Conservation (phyloP, 2,329 filamentous ascomycete species). For the Claviceps purpurea region DNA sequence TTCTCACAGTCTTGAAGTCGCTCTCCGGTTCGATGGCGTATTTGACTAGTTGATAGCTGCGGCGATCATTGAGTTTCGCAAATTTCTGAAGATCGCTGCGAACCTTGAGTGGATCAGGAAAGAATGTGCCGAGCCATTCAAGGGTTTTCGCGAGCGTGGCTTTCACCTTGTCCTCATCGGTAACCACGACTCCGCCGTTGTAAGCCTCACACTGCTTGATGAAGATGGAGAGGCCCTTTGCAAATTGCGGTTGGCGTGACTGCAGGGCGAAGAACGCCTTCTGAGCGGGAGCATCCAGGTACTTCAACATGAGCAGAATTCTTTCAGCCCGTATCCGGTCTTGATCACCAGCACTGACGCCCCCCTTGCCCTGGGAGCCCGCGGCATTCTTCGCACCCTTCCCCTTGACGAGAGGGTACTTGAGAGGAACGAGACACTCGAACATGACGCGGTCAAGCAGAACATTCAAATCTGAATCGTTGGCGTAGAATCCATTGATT, state of each 20-base stretch:
- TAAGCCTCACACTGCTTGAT: conserved; percentile 76
- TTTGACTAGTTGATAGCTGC: conserved; percentile 77
- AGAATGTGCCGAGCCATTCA: conserved; percentile 56
- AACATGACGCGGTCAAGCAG: conserved; percentile 75
- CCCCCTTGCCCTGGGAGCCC: conserved; percentile 31
- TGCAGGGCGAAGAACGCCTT: conserved; percentile 83
- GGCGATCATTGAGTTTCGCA: conserved; percentile 78
- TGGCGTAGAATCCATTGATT: conserved; percentile 78
- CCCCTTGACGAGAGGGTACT: conserved; percentile 56
- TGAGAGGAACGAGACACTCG: conserved; percentile 80
- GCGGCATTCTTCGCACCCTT: conserved; percentile 49
- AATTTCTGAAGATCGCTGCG: conserved; percentile 76
- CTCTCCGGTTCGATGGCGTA: conserved; percentile 75
- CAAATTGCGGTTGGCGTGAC: conserved; percentile 59
- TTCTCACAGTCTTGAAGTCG: conserved; percentile 82
- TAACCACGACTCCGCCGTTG: conserved; percentile 72
- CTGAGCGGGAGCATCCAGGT: conserved; percentile 64
- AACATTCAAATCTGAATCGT: conserved; percentile 74
- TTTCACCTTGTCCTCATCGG: conserved; percentile 57
- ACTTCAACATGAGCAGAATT: conserved; percentile 67
- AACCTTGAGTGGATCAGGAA: conserved; percentile 63
- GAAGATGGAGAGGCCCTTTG: conserved; percentile 61
- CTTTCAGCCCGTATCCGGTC: conserved; percentile 73
- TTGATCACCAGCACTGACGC: conserved; percentile 42
- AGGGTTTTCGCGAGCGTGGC: conserved; percentile 59